These are phyloP conservation scores for Stylonectria norvegica DNA, from an alignment of 2,329 filamentous ascomycete species.

Conservation along the genomic window DNA sequence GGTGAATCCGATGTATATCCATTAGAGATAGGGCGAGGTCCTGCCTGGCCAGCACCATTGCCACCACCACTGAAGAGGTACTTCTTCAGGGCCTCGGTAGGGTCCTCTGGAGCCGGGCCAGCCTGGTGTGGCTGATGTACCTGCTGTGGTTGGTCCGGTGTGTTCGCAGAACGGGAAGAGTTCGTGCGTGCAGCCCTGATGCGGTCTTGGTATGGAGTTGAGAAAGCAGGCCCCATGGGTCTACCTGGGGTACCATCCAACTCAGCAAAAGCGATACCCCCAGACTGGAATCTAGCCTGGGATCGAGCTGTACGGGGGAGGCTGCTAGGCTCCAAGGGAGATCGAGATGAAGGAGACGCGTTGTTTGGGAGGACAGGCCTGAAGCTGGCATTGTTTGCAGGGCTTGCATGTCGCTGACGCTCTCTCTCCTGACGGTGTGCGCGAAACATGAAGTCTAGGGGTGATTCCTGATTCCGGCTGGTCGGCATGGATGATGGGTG, in stretches of 20 bases:
- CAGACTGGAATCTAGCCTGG: slow-evolving; percentile 18
- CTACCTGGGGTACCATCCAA: slow-evolving; percentile 57
- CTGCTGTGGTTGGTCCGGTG: slow-evolving; percentile 11
- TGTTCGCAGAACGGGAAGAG: slow-evolving; percentile 21
- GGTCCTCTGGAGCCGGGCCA: slow-evolving; percentile 26
- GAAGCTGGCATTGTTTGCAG: slow-evolving; percentile 48
- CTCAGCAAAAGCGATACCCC: slow-evolving; percentile 44
- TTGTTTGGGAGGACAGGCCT: slow-evolving; percentile 38
- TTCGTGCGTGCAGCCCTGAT: slow-evolving; percentile 52
- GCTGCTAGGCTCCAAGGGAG: slow-evolving; percentile 29
- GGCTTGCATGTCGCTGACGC: slow-evolving; percentile 52
- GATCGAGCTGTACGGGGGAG: slow-evolving; percentile 25
- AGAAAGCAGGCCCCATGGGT: slow-evolving; percentile 63
- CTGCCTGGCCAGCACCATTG: slow-evolving; percentile 32
- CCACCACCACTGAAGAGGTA: slow-evolving; percentile 49
- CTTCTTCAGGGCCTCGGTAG: slow-evolving; percentile 52
- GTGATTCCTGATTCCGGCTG: slow-evolving; percentile 60
- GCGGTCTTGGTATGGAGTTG: slow-evolving; percentile 61
- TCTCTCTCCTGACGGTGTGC: slow-evolving; percentile 78
- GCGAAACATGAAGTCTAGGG: slow-evolving; percentile 86
- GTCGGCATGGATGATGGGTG: slow-evolving; percentile 34
- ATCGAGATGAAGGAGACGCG: slow-evolving; percentile 50
- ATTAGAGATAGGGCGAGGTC: slow-evolving; percentile 11
- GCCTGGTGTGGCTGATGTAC: no score
- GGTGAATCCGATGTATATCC: slow-evolving; percentile 20